phyloP scores from a whole-genome alignment of 2,329 filamentous ascomycete genomes.

The Colletotrichum lini region DNA sequence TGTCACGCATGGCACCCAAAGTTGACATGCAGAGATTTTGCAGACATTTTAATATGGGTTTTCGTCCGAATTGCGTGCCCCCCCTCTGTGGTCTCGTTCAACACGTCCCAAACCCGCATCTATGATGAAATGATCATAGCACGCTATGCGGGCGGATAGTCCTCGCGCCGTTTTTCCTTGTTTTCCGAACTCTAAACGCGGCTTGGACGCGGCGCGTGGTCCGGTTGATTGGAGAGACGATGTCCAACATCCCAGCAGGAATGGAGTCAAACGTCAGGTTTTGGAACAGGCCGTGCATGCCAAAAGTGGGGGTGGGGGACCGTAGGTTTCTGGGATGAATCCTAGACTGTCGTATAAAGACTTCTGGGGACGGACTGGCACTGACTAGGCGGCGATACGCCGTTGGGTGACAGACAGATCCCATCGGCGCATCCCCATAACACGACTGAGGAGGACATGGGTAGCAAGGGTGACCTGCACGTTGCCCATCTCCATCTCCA shows the following conservation, averaged over 20 bases:
- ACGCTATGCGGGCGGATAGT: constrained; percentile 8
- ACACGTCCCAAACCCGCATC: not conserved
- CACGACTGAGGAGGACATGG: not conserved
- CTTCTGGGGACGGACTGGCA: constrained; percentile 22
- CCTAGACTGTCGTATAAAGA: not conserved
- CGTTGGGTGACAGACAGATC: constrained; percentile 22
- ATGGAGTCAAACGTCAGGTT: constrained; percentile 11
- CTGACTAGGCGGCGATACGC: constrained; percentile 1
- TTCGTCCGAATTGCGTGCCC: constrained; percentile 13
- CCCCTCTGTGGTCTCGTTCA: not conserved
- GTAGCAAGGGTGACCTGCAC: not conserved
- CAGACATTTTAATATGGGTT: constrained; percentile 21
- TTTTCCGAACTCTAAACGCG: constrained; percentile 29
- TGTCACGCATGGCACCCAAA: not conserved
- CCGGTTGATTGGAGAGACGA: constrained; percentile 32
- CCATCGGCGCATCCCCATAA: constrained; percentile 23
- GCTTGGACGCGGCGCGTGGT: constrained; percentile 7
- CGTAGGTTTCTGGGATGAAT: constrained; percentile 32
- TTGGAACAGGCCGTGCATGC: constrained; percentile 26
- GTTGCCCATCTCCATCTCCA: constrained; percentile 15
- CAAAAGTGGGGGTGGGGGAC: constrained; percentile 32
- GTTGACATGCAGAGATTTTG: constrained; percentile 7
- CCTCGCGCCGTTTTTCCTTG: constrained; percentile 27
- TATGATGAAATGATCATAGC: constrained; percentile 25
- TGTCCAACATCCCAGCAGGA: constrained; percentile 23